Percentiles rank a stretch among this genome's conserved stretches.
Evolutionary conservation across 2,329 filamentous ascomycete species (phyloP).

Genomic region (Geosmithia morbida): DNA sequence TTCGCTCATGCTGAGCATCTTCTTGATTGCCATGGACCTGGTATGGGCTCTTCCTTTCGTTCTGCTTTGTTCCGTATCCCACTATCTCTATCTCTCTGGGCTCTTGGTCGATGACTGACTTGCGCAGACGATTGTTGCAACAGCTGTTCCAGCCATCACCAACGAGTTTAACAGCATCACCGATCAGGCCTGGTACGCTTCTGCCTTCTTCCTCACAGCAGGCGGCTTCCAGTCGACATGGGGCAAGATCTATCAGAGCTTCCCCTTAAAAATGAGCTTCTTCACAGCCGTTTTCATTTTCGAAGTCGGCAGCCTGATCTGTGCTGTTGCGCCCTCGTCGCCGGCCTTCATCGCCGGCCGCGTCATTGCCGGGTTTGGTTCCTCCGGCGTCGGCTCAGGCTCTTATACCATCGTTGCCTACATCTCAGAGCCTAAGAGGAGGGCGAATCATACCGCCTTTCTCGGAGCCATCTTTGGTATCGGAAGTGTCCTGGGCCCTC

Average conservation of each 20-base stretch:
- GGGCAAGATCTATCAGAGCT: conserved; percentile 4
- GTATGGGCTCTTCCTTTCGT: conserved; percentile 9
- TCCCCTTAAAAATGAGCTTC: conserved; percentile 2
- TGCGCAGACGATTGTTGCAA: conserved; percentile 4
- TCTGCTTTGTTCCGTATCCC: background rate
- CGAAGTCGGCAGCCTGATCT: conserved; percentile 4
- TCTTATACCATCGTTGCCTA: conserved; percentile 1
- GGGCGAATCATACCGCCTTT: conserved; percentile 4
- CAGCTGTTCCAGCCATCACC: conserved; percentile 6
- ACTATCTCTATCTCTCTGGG: too few relatives aligned
- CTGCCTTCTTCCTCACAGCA: conserved; percentile 18
- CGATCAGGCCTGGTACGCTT: conserved; percentile 31
- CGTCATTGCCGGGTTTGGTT: conserved; percentile 1
- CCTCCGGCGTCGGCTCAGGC: conserved; percentile 1
- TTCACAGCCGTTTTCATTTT: conserved; percentile 3
- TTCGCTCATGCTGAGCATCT: conserved; percentile 21
- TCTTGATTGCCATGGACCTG: conserved; percentile 33
- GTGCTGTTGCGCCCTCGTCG: conserved; percentile 4
- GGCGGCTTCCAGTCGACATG: conserved; percentile 5
- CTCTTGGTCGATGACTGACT: background rate
- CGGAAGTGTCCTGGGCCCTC: conserved; percentile 9
- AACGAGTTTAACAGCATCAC: conserved; percentile 15
- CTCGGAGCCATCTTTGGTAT: conserved; percentile 10
- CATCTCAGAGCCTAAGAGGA: background rate
- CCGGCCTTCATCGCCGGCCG: conserved; percentile 4